Evolutionary conservation across 208 protist species (phyloP).

Genomic region (Trypanosomatidae sp.): DNA sequence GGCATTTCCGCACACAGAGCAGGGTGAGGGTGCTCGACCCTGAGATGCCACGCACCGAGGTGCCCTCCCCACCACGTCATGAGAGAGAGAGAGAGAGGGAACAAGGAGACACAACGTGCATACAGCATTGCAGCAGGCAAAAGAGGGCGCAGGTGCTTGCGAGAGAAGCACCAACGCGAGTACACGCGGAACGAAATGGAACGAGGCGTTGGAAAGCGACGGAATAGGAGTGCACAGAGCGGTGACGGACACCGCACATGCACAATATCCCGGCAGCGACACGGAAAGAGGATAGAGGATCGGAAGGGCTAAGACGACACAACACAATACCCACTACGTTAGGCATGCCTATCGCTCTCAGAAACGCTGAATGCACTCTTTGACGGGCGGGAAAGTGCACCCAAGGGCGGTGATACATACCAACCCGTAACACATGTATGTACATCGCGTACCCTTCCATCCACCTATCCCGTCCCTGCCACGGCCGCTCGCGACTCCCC

Average conservation of each 20-base stretch:
- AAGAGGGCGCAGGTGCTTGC: neutral
- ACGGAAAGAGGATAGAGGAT: neutral
- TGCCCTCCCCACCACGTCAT: neutral
- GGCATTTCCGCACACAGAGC: neutral
- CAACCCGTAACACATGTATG: neutral
- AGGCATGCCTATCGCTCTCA: neutral
- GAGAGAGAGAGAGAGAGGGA: neutral
- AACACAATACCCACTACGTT: neutral
- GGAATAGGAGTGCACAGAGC: neutral
- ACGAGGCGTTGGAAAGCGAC: neutral
- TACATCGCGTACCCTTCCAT: neutral
- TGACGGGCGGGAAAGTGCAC: too few species aligned
- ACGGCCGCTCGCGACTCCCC: too few species aligned
- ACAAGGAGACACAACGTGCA: neutral
- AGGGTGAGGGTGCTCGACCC: too few species aligned
- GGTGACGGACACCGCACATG: neutral
- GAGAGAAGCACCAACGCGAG: neutral
- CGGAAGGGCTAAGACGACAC: neutral
- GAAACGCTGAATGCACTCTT: neutral
- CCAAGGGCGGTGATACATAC: too few species aligned
- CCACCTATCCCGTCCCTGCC: neutral
- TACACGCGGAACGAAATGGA: neutral
- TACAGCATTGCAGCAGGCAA: neutral
- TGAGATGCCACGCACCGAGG: neutral
- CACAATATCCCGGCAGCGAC: neutral